Percentiles rank a stretch among this genome's conserved stretches.
phyloP scores from a whole-genome alignment of 2,329 filamentous ascomycete genomes.

The Xylariaceae sp. region DNA sequence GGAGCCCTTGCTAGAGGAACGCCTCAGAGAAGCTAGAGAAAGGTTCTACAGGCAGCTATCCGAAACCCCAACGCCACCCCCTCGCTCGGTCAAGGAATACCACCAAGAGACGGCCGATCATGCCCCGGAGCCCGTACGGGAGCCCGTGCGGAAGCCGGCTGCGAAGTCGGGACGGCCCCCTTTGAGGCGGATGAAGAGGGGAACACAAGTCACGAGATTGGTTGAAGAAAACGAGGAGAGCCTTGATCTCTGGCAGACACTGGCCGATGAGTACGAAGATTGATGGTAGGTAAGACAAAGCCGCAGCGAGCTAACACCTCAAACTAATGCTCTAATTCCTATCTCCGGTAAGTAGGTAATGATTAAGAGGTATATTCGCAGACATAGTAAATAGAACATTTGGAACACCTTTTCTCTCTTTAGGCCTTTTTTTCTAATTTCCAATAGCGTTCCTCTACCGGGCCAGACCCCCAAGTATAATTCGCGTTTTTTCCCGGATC shows the following conservation, averaged over 20 bases:
- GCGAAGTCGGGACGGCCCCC: neutral
- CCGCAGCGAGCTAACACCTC: conserved; percentile 2
- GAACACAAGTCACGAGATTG: neutral
- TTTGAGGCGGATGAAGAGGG: neutral
- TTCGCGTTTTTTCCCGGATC: too few relatives aligned
- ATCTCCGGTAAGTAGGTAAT: neutral
- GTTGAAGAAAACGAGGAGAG: neutral
- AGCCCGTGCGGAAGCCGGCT: neutral
- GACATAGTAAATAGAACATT: too few relatives aligned
- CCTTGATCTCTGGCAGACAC: conserved; percentile 23
- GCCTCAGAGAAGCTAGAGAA: neutral
- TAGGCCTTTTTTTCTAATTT: neutral
- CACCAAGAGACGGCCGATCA: neutral
- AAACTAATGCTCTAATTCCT: neutral
- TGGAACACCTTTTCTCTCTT: neutral
- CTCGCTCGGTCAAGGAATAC: neutral
- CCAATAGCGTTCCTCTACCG: neutral
- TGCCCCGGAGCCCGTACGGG: neutral
- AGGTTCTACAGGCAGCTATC: neutral
- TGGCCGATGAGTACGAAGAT: conserved; percentile 17
- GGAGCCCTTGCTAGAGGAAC: neutral
- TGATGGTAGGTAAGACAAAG: neutral
- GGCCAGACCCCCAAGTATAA: neutral
- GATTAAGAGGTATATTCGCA: neutral
- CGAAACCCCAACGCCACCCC: neutral